Evolutionary conservation across 2,329 filamentous ascomycete species (phyloP).

Genomic region (Talaromyces sp.): DNA sequence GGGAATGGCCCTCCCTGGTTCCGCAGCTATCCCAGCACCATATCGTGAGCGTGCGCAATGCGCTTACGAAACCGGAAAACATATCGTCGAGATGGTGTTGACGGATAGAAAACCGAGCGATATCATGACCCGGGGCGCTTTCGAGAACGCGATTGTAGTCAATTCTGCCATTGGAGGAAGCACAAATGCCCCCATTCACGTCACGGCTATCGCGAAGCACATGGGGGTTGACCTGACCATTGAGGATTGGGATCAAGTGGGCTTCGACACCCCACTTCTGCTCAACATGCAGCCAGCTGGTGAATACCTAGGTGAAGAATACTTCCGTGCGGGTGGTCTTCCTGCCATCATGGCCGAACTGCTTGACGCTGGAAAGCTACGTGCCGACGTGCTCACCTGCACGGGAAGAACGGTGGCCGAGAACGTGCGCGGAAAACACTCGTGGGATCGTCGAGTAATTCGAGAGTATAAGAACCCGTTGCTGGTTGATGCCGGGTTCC

Average conservation of each 20-base stretch:
- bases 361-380: constrained; percentile 43
- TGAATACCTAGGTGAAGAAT: constrained; percentile 50
- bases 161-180: constrained; percentile 54
- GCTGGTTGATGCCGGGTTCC: constrained; percentile 47
- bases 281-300: constrained; percentile 53
- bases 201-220: constrained; percentile 52
- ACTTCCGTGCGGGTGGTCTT: constrained; percentile 49
- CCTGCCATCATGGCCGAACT: constrained; percentile 51
- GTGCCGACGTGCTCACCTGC: constrained; percentile 39
- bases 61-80: constrained; percentile 45
- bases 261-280: constrained; percentile 47
- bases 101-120: constrained; percentile 48
- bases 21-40: constrained; percentile 47
- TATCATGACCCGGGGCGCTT: constrained; percentile 51
- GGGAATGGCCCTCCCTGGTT: constrained; percentile 49
- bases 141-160: constrained; percentile 52
- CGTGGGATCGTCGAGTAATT: constrained; percentile 49
- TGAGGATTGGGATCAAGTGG: constrained; percentile 51
- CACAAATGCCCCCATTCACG: constrained; percentile 53
- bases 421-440: constrained; percentile 40
- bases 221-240: constrained; percentile 46
- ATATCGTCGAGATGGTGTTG: constrained; percentile 48
- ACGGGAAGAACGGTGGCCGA: constrained; percentile 43
- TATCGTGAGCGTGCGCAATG: constrained; percentile 46
- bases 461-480: constrained; percentile 41